Evolutionary conservation across 2,329 filamentous ascomycete genomes (phyloP).

Genomic region (Botrytis sinoallii): DNA sequence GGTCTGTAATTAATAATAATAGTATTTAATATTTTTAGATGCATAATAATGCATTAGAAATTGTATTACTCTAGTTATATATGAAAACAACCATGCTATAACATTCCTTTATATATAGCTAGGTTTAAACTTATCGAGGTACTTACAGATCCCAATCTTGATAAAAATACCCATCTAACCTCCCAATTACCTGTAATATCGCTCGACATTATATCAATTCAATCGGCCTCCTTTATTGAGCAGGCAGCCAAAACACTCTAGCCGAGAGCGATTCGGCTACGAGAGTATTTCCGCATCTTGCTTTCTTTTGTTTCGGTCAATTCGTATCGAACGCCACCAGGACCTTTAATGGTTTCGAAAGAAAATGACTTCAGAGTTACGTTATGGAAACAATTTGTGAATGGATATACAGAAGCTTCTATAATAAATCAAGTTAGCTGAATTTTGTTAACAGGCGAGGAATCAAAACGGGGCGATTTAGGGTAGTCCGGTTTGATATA

Average conservation of each 20-base stretch:
- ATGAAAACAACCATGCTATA: no score
- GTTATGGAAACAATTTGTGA: neutral
- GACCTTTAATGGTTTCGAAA: neutral
- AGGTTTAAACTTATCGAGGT: neutral
- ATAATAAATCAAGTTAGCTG: neutral
- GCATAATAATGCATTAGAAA: accelerated
- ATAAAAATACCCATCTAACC: accelerated
- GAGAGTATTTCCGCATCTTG: neutral
- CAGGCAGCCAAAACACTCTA: neutral
- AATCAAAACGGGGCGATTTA: accelerated
- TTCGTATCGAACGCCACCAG: neutral
- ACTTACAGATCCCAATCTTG: accelerated
- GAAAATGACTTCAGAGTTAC: neutral
- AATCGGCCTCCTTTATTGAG: no score
- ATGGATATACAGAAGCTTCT: neutral
- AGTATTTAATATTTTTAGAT: accelerated
- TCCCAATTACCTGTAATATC: no score
- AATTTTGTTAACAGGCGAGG: no score
- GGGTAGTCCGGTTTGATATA: neutral
- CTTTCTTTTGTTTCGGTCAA: neutral
- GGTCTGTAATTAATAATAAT: accelerated
- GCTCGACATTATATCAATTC: no score
- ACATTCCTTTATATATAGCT: accelerated
- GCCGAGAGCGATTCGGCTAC: neutral
- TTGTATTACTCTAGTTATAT: neutral